Percentiles rank a stretch among this genome's conserved stretches.
These are phyloP conservation scores for Caloboletus firmus DNA, from an alignment of 1,284 basidiomycete species.

Conservation along the genomic window DNA sequence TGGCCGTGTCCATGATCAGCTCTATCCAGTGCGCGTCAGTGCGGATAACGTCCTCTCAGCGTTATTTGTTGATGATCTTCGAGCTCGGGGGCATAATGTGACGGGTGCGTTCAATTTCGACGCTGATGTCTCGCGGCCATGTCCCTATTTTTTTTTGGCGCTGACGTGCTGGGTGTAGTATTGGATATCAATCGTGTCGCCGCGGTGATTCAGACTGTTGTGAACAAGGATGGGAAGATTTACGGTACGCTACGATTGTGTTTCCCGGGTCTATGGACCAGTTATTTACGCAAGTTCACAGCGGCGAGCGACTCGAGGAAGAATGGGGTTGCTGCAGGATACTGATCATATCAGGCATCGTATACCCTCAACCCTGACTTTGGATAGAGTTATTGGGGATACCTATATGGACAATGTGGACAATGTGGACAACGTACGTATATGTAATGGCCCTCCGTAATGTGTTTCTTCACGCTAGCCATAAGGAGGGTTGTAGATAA, in stretches of 20 bases:
- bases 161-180: conserved; percentile 26
- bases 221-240: conserved; percentile 52
- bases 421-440: neutral
- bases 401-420: neutral
- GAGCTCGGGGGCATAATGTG: conserved; percentile 69
- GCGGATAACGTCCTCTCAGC: conserved; percentile 64
- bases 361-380: neutral
- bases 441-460: neutral
- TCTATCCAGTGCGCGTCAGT: conserved; percentile 68
- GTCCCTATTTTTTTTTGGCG: neutral
- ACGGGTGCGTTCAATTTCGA: conserved; percentile 43
- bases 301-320: conserved; percentile 84
- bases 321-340: conserved; percentile 80
- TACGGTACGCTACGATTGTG: conserved; percentile 49
- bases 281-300: conserved; percentile 30
- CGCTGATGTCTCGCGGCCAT: neutral
- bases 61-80: conserved; percentile 56
- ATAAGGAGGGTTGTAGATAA: neutral
- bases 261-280: neutral
- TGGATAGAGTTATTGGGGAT: neutral
- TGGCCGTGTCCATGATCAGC: conserved; percentile 90
- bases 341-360: conserved; percentile 41
- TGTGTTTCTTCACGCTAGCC: neutral
- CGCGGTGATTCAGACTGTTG: conserved; percentile 73
- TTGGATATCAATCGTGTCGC: conserved; percentile 59